Evolutionary conservation across 1,284 basidiomycete genomes (phyloP), one percentile per base, ranked within the genome.

Genomic region (Papiliotrema flavescens): DNA sequence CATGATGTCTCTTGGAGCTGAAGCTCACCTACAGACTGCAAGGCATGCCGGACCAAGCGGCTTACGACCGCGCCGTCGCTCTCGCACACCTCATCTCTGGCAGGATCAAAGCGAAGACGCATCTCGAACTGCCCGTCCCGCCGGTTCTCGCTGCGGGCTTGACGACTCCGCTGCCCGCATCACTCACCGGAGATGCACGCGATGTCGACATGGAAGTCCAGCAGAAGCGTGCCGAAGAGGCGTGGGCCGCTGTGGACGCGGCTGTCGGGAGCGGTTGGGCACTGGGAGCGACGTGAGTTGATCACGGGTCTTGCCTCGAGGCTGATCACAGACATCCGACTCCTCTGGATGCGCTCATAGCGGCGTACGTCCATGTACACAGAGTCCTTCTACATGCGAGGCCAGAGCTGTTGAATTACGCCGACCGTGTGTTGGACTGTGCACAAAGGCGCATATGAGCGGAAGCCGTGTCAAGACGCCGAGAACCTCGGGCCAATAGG

Each of bases 341-440:
- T 23, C 69, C 74, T 0, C 62, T 77, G 2, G 75, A 77, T 46
- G 74, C 75, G 0, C 57, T 77, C 11, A 61, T 77, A 15, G 68
- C 69, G 2, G 71, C 74, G 1, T 69, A 77, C 39, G 43, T 17
- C 15, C 46, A 13, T 20, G 26, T 9, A 17, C 15, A 15, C 37
- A 15, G 9, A 22, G 7, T n/a, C 15, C 15, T 8, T 14, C 8
- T 6, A 19, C 17, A 8, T 9, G 15, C 8, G 17, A 4, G 11
- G 13, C 23, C 23, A 26, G 35, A 3, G 4, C 41, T 53, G 32
- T 8, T 28, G 11, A 24, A n/a, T 8, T 53, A 53, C 22, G 37
- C 28, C 17, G 32, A 26, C 19, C 26, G 61, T 34, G 61, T 65
- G 14, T 20, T 65, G 46, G 47, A 52, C 24, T 41, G 45, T 23